Conservation (phyloP, 2,329 filamentous ascomycete genomes). For the Penicillium polonicum region DNA sequence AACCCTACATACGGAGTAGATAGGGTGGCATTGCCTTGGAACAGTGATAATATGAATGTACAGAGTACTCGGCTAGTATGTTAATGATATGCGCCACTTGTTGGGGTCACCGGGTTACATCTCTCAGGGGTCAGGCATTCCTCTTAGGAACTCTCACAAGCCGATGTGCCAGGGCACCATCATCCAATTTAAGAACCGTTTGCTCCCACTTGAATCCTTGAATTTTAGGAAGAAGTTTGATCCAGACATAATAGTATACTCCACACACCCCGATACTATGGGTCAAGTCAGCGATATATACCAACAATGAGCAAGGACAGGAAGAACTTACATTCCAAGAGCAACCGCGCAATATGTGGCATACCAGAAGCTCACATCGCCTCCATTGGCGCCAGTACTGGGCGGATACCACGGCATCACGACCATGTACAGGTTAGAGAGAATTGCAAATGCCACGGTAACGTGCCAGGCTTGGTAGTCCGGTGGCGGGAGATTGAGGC, state of each 20-base stretch:
- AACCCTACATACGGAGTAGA: too few species aligned
- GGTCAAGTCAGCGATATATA: neutral
- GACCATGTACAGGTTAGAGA: slow-evolving; percentile 61
- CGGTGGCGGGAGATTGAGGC: slow-evolving; percentile 47
- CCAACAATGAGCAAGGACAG: too few species aligned
- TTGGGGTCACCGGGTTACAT: neutral
- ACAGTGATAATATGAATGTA: neutral
- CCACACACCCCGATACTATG: slow-evolving; percentile 49
- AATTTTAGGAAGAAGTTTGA: slow-evolving; percentile 55
- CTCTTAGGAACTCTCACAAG: slow-evolving; percentile 55
- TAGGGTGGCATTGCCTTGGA: neutral
- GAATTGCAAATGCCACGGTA: slow-evolving; percentile 58
- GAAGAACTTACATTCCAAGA: slow-evolving; percentile 59
- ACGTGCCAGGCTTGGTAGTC: slow-evolving; percentile 61
- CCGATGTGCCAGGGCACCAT: slow-evolving; percentile 49
- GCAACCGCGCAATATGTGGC: slow-evolving; percentile 66
- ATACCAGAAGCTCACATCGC: slow-evolving; percentile 72
- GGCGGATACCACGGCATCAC: slow-evolving; percentile 73
- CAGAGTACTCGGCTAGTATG: neutral
- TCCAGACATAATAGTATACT: slow-evolving; percentile 61
- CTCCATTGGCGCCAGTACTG: slow-evolving; percentile 56
- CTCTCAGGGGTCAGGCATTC: neutral
- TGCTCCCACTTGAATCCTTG: slow-evolving; percentile 57
- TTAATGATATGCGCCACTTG: neutral
- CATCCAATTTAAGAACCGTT: slow-evolving; percentile 53